These are phyloP conservation scores for Euphorbia schlechtendalii DNA, from an alignment of 441 rosid genomes.

Conservation along the genomic window DNA sequence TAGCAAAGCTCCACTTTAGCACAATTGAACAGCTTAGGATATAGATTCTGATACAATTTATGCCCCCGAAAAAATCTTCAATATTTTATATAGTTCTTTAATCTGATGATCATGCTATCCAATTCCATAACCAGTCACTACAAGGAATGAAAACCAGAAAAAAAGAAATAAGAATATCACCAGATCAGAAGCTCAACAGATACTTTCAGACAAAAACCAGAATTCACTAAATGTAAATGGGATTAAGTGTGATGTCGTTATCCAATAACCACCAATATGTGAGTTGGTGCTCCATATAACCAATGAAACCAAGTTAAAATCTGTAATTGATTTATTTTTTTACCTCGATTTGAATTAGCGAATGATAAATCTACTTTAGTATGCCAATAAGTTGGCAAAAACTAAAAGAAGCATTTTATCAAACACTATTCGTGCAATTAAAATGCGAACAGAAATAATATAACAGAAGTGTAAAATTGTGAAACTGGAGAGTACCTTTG, in stretches of 20 bases:
- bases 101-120: background rate
- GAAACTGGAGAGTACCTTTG: slow-evolving; percentile 24
- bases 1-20: slow-evolving; percentile 18
- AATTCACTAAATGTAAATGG: background rate
- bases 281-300: background rate
- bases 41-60: background rate
- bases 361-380: background rate
- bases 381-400: background rate
- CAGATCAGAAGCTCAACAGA: background rate
- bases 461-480: background rate
- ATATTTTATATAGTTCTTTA: slow-evolving; percentile 8
- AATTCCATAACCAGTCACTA: slow-evolving; percentile 4
- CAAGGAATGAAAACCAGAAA: slow-evolving; percentile 4
- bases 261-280: too few relatives aligned
- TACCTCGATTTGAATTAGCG: background rate
- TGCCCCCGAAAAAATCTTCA: background rate
- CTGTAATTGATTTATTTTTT: background rate
- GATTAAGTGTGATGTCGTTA: background rate
- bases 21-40: slow-evolving; percentile 5
- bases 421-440: background rate
- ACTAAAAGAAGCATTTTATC: background rate
- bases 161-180: background rate
- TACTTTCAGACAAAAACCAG: background rate
- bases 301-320: background rate
- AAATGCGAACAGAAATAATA: background rate